Evolutionary conservation across 164 flowering plant species (phyloP).

Genomic region (Platanus orientalis): DNA sequence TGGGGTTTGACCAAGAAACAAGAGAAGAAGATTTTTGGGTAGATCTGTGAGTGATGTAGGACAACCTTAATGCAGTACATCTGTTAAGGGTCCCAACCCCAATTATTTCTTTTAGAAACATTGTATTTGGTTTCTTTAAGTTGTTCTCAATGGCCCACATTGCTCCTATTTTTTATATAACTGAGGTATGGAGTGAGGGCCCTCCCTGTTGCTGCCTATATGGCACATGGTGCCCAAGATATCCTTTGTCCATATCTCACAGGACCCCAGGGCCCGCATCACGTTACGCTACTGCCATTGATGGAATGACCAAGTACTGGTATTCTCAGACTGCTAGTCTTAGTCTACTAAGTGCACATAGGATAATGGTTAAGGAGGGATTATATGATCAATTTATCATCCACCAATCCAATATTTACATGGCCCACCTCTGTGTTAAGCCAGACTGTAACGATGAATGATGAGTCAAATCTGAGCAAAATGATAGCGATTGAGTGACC

Average conservation of each 20-base stretch:
- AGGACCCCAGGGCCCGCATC: not conserved
- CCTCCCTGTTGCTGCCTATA: no score
- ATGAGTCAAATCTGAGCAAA: no score
- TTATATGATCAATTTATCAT: no score
- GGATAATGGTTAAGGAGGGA: not conserved
- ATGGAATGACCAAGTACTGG: not conserved
- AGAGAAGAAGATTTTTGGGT: not conserved
- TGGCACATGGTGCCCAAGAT: not conserved
- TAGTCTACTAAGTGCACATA: not conserved
- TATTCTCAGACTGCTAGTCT: not conserved
- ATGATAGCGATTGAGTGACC: no score
- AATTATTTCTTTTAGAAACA: not conserved
- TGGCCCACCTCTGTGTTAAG: not conserved
- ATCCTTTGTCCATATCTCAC: not conserved
- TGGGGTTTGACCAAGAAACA: not conserved
- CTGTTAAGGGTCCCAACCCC: not conserved
- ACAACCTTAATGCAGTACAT: not conserved
- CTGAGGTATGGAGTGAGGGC: not conserved
- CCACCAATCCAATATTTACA: no score
- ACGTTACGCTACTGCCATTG: not conserved
- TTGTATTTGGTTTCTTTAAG: not conserved
- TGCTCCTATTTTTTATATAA: not conserved
- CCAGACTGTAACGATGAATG: not conserved
- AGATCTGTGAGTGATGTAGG: not conserved
- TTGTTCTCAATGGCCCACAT: not conserved